Base-by-base conservation (phyloP, 140 eudicot species). In the Stevia rebaudiana region DNA sequence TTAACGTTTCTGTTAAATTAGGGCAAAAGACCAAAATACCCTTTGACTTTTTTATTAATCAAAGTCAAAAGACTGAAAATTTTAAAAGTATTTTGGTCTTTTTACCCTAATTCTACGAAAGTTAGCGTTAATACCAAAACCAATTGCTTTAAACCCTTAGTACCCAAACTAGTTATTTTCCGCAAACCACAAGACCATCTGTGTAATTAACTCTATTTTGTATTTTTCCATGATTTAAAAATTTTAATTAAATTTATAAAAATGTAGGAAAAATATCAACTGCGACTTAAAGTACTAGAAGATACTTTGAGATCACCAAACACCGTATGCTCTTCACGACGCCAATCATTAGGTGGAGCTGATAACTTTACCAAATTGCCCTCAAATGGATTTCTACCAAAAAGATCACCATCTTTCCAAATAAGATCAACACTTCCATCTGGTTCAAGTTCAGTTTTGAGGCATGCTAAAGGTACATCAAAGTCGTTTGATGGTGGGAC, bases 401-500 rank as follows among this genome's bases (percentile, higher is more conserved):
- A 84, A 76, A 80, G 95, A 69, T 80, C 94, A 11, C 95, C 95
- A 11, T 84, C 95, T 3, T 80, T 90, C 70, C 95, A 87, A 68
- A 64, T 83, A 37, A 82, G 97, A 75, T 82, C 92, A 64, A 80
- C 96, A 11, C 58, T 77, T 25, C 76, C 90, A 15, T 81, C 98
- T 50, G 94, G 91, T 47, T 79, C 84, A 31, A 87, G 96, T 74
- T 61, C 91, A 43, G 67, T 92, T 52, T 73, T 92, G 76, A 80
- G 83, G 65, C 95, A 85, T 72, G 98, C 98, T 3, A 92, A 92
- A 74, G 96, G 96, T 47, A 86, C 94, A 21, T 92, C 98, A 53
- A 88, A 88, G 84, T 92, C 98, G 40, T 92, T 92, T 80, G 98
- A 92, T 69, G 98, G 98, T 73, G 98, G 98, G 24, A 82, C 98